Conservation (phyloP, 805 yeast species). For the Danielozyma ontarioensis region DNA sequence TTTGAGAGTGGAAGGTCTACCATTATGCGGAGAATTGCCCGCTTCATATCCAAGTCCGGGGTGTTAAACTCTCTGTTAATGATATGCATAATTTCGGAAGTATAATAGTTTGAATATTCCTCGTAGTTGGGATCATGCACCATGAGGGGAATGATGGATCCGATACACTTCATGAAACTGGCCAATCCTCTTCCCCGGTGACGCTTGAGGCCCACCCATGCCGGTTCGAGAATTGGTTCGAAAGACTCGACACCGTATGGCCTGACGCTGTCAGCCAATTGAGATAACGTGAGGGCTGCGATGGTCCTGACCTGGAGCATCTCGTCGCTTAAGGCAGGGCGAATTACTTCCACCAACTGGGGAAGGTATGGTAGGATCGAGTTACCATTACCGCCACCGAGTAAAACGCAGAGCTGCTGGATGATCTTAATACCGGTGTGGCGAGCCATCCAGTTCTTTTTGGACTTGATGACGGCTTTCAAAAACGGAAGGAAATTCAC, state of each 20-base stretch:
- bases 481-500: constrained; percentile 71
- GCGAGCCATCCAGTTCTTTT: constrained; percentile 74
- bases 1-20: constrained; percentile 61
- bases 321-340: constrained; percentile 59
- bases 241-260: constrained; percentile 93
- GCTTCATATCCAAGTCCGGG: constrained; percentile 85
- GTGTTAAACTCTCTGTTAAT: constrained; percentile 68
- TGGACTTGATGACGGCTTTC: constrained; percentile 71
- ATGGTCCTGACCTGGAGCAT: constrained; percentile 61
- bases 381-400: constrained; percentile 52
- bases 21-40: constrained; percentile 63
- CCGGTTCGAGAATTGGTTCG: constrained; percentile 64
- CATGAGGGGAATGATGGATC: constrained; percentile 81
- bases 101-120: constrained; percentile 73
- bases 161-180: constrained; percentile 71
- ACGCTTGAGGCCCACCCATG: constrained; percentile 73
- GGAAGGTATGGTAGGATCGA: constrained; percentile 64
- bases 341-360: constrained; percentile 58
- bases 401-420: constrained; percentile 64
- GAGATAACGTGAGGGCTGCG: constrained; percentile 67
- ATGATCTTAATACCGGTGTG: constrained; percentile 77
- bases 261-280: constrained; percentile 72
- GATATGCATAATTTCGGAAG: constrained; percentile 66
- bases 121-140: constrained; percentile 44
- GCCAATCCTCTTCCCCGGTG: constrained; percentile 79